These are phyloP conservation scores for Hippophae gyantsensis DNA, from an alignment of 306 rosid genomes.

Conservation along the genomic window DNA sequence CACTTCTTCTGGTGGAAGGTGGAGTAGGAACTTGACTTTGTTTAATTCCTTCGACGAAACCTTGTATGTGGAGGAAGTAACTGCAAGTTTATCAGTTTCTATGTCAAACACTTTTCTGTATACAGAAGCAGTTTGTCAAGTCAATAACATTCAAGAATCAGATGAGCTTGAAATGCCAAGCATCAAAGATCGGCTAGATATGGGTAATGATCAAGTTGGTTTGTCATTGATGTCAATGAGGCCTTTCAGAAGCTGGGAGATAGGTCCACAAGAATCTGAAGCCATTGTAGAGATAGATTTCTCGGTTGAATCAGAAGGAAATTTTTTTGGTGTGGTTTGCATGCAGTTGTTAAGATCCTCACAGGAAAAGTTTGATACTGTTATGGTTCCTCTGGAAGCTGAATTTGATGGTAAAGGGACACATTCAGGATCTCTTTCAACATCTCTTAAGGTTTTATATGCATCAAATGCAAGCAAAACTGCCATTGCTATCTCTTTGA, in stretches of 20 bases:
- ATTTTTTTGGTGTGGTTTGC: slow-evolving; percentile 65
- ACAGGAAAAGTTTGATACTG: slow-evolving; percentile 49
- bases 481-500: slow-evolving; percentile 45
- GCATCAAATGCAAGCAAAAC: slow-evolving; percentile 37
- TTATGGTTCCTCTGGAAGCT: slow-evolving; percentile 80
- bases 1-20: slow-evolving; percentile 57
- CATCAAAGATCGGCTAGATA: slow-evolving; percentile 55
- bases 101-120: slow-evolving; percentile 43
- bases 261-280: slow-evolving; percentile 63
- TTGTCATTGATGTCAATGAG: slow-evolving; percentile 53
- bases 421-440: slow-evolving; percentile 34
- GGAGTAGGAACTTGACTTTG: slow-evolving; percentile 65
- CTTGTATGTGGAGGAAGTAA: slow-evolving; percentile 59
- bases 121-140: slow-evolving; percentile 65
- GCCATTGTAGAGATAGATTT: slow-evolving; percentile 62
- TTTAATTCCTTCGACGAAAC: slow-evolving; percentile 72
- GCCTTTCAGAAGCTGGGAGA: slow-evolving; percentile 73
- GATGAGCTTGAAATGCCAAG: slow-evolving; percentile 35
- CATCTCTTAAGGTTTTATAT: slow-evolving; percentile 49
- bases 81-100: slow-evolving; percentile 65
- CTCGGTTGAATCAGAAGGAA: slow-evolving; percentile 50
- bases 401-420: slow-evolving; percentile 33
- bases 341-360: slow-evolving; percentile 64
- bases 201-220: slow-evolving; percentile 45
- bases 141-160: slow-evolving; percentile 34